Evolutionary conservation across 352 stramenopile species (phyloP).

Genomic region (Phytophthora ramorum): DNA sequence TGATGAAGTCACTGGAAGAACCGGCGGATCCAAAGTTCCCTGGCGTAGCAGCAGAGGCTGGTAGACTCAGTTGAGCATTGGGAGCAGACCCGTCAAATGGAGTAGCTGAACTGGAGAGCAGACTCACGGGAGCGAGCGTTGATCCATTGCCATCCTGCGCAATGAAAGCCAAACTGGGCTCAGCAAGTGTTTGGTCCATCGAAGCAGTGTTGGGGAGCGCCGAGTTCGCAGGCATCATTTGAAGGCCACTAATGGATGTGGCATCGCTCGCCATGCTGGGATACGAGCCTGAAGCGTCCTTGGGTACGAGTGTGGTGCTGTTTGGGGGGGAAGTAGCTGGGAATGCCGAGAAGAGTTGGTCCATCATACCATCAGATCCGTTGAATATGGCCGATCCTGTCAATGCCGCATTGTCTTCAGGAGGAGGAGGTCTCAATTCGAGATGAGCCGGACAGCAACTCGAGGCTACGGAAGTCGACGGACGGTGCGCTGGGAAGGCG

Average conservation of each 20-base stretch:
- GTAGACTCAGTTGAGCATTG: slow-evolving; percentile 1
- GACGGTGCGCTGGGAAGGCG: slow-evolving; percentile 36
- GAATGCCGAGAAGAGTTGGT: slow-evolving; percentile 34
- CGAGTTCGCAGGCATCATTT: slow-evolving; percentile 6
- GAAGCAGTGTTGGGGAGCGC: slow-evolving; percentile 1
- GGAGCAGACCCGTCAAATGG: background rate
- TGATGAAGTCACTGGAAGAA: slow-evolving; percentile 4
- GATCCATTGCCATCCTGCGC: slow-evolving; percentile 5
- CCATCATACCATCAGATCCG: slow-evolving; percentile 23
- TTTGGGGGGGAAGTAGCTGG: background rate
- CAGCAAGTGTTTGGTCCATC: slow-evolving; percentile 17
- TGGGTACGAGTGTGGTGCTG: slow-evolving; percentile 8
- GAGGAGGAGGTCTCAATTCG: slow-evolving; percentile 38
- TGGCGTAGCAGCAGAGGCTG: background rate
- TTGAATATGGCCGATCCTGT: slow-evolving; percentile 12
- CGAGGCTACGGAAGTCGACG: slow-evolving; percentile 35
- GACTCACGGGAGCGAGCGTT: background rate
- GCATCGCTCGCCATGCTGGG: slow-evolving; percentile 1
- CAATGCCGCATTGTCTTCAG: slow-evolving; percentile 8
- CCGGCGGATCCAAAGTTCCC: slow-evolving; percentile 1
- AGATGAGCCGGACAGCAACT: slow-evolving; percentile 47
- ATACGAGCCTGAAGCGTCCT: background rate
- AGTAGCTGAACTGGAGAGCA: slow-evolving; percentile 15
- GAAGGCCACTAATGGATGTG: slow-evolving; percentile 1
- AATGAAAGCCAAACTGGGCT: slow-evolving; percentile 21